phyloP scores from a whole-genome alignment of 139 green algal species.

The Tetraselmis striata region DNA sequence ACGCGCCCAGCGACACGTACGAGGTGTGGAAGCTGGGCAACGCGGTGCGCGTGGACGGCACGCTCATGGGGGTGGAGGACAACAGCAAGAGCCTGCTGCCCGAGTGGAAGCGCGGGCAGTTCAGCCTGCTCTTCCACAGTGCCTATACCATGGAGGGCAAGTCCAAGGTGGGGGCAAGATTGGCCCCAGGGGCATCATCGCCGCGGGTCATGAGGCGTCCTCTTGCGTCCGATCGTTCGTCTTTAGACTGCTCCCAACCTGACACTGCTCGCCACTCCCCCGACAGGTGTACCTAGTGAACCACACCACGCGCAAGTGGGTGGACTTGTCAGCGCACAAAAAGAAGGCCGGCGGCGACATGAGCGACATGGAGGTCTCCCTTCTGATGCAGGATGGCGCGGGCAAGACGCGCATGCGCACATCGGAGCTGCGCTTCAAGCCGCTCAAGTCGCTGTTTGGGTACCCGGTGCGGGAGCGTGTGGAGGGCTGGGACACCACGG shows the following conservation, averaged over 20 bases:
- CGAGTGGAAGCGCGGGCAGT: slow-evolving; percentile 67
- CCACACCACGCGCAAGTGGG: slow-evolving; percentile 41
- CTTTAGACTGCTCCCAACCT: no score
- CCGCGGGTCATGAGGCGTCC: no score
- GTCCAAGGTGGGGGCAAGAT: not conserved
- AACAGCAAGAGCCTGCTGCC: slow-evolving; percentile 44
- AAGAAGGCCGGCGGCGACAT: slow-evolving; percentile 24
- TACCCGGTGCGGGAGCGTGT: slow-evolving; percentile 34
- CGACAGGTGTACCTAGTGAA: slow-evolving; percentile 35
- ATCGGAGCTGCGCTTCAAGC: slow-evolving; percentile 35
- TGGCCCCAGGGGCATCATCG: no score
- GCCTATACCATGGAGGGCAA: not conserved
- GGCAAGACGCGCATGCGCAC: slow-evolving; percentile 34
- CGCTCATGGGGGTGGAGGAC: slow-evolving; percentile 61
- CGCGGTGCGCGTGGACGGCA: slow-evolving; percentile 60
- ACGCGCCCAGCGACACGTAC: slow-evolving; percentile 76
- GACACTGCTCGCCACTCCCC: no score
- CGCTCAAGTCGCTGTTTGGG: slow-evolving; percentile 32
- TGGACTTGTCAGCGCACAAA: slow-evolving; percentile 50
- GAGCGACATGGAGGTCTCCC: slow-evolving; percentile 17
- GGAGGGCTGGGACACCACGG: slow-evolving; percentile 38
- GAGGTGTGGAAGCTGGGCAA: slow-evolving; percentile 36
- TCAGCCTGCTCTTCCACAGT: slow-evolving; percentile 24
- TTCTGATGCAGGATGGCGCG: slow-evolving; percentile 23
- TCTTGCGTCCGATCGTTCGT: no score